These are phyloP conservation scores for Blastocystis sp. DNA, from an alignment of 352 stramenopile genomes.

Conservation along the genomic window DNA sequence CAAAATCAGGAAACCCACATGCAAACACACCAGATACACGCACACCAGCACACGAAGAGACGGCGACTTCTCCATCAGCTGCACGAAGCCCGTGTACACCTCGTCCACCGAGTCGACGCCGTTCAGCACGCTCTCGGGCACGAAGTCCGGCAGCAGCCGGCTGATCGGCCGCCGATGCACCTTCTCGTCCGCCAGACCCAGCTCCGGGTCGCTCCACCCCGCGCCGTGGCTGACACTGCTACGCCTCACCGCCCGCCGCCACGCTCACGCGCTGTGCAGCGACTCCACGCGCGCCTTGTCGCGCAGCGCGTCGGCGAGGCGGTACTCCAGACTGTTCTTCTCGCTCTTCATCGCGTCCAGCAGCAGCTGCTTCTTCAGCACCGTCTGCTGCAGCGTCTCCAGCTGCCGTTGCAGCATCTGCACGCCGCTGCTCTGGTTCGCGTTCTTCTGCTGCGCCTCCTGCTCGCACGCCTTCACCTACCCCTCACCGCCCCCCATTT, in stretches of 20 bases:
- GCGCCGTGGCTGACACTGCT: not conserved
- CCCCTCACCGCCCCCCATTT: not conserved
- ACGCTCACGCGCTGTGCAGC: not conserved
- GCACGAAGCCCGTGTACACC: constrained; percentile 1
- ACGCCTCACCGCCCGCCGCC: not conserved
- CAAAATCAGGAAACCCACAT: constrained; percentile 33
- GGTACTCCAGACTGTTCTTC: constrained; percentile 55
- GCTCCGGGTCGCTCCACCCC: constrained; percentile 30
- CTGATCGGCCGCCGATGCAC: constrained; percentile 22
- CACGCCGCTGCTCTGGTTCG: constrained; percentile 20
- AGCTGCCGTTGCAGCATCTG: constrained; percentile 31
- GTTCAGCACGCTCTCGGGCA: not conserved
- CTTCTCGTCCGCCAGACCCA: constrained; percentile 17
- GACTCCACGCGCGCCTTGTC: constrained; percentile 46
- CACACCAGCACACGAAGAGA: constrained; percentile 37
- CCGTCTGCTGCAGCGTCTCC: constrained; percentile 50
- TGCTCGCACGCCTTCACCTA: constrained; percentile 18
- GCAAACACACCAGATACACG: constrained; percentile 31
- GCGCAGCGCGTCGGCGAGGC: constrained; percentile 22
- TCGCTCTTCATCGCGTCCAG: constrained; percentile 46
- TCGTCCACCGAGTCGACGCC: constrained; percentile 27
- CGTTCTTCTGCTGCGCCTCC: not conserved
- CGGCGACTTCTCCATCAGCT: constrained; percentile 36
- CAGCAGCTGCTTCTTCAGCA: constrained; percentile 61
- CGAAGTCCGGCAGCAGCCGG: constrained; percentile 14